Evolutionary conservation across 345 rosid species (phyloP).

Genomic region (Angophora floribunda): DNA sequence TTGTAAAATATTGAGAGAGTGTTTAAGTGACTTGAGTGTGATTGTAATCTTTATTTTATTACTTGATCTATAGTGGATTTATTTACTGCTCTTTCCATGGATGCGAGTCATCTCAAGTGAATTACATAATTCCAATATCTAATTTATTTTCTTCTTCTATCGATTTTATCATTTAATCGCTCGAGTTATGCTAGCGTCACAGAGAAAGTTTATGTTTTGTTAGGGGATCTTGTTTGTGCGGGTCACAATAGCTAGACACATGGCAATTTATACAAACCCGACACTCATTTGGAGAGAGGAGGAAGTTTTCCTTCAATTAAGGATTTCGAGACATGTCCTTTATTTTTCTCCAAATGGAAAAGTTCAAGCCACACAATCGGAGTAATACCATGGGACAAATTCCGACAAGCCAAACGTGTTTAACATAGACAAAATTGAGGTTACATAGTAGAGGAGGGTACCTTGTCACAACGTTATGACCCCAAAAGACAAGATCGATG

Average conservation of each 20-base stretch:
- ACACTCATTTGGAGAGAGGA: not conserved
- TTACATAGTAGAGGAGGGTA: too few species aligned
- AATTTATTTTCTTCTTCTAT: too few species aligned
- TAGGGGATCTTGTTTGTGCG: not conserved
- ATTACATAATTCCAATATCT: too few species aligned
- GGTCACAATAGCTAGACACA: not conserved
- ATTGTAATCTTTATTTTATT: too few species aligned
- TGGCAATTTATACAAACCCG: not conserved
- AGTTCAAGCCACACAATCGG: not conserved
- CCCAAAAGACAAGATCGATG: too few species aligned
- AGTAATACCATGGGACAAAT: not conserved
- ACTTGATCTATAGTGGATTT: not conserved
- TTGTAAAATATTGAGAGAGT: not conserved
- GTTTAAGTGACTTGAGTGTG: not conserved
- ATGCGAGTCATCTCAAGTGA: too few species aligned
- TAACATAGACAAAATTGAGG: too few species aligned
- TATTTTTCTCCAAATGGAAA: not conserved
- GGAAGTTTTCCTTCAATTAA: not conserved
- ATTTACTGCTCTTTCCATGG: accelerated
- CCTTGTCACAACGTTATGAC: too few species aligned
- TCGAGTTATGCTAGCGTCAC: not conserved
- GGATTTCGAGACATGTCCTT: not conserved
- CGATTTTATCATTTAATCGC: not conserved
- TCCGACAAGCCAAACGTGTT: too few species aligned
- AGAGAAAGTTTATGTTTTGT: not conserved